Conservation (phyloP, 2,329 filamentous ascomycete species). For the Cytospora mali region DNA sequence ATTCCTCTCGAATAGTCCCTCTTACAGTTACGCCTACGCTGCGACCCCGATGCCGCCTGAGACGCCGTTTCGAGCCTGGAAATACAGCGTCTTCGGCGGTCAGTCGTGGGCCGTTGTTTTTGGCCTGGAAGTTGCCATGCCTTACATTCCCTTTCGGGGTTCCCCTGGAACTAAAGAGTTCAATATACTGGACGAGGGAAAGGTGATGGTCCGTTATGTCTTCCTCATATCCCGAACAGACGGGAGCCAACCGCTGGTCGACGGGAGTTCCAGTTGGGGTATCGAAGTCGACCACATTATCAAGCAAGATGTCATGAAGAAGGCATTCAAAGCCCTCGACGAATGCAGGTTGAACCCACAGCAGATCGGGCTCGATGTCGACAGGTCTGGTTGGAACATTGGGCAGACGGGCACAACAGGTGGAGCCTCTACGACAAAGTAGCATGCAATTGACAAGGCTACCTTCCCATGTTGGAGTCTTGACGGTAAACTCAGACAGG, state of each 20-base stretch:
- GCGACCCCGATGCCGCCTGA: rapidly evolving
- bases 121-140: constrained; percentile 4
- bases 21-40: neutral
- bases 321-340: neutral
- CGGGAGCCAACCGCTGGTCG: too few relatives aligned
- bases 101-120: constrained; percentile 1
- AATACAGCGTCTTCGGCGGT: neutral
- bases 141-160: neutral
- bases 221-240: neutral
- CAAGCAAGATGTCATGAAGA: constrained; percentile 1
- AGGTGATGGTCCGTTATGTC: neutral
- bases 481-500: too few relatives aligned
- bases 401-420: neutral
- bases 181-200: neutral
- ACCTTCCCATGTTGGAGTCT: too few relatives aligned
- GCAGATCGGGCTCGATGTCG: neutral
- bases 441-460: too few relatives aligned
- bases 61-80: neutral
- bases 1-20: neutral
- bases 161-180: neutral
- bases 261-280: too few relatives aligned
- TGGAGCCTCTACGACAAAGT: too few relatives aligned
- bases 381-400: neutral
- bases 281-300: neutral
- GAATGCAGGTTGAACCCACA: neutral